Conservation (phyloP, 768 basidiomycete species). For the Amanita muscaria region DNA sequence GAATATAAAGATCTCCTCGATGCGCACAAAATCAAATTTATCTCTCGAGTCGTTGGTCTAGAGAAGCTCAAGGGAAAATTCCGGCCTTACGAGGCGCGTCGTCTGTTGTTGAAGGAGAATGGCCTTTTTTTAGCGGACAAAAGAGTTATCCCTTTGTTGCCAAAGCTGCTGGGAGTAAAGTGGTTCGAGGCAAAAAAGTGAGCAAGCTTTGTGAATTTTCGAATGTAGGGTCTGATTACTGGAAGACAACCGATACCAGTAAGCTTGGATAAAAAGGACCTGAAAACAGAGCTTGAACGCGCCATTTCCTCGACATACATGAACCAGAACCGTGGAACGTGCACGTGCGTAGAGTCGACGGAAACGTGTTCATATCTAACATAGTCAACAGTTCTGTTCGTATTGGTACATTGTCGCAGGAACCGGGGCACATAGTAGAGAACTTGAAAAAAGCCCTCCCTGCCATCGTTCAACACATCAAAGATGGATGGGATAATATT, state of each 20-base stretch:
- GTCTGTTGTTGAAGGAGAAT: constrained; percentile 80
- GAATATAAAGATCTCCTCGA: constrained; percentile 93
- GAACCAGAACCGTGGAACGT: constrained; percentile 91
- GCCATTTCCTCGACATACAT: constrained; percentile 93
- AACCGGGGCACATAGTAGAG: constrained; percentile 60
- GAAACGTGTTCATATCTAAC: neutral
- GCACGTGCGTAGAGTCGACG: constrained; percentile 55
- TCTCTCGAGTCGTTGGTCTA: constrained; percentile 85
- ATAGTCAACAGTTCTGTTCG: constrained; percentile 61
- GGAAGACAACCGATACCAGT: constrained; percentile 85
- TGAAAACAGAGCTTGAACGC: constrained; percentile 87
- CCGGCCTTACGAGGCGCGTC: constrained; percentile 73
- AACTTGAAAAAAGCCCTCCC: constrained; percentile 80
- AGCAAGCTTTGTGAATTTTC: constrained; percentile 17
- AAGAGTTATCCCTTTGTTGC: constrained; percentile 77
- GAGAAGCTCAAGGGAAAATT: constrained; percentile 93
- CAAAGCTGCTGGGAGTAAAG: constrained; percentile 76
- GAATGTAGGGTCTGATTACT: neutral
- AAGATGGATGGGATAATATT: constrained; percentile 84
- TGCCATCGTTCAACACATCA: constrained; percentile 56
- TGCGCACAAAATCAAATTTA: constrained; percentile 73
- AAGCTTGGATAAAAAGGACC: constrained; percentile 76
- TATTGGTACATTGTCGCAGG: constrained; percentile 67
- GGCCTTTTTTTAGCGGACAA: constrained; percentile 93
- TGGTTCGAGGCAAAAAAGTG: constrained; percentile 97